Evolutionary conservation across 2,329 filamentous ascomycete species (phyloP), one percentile per base, ranked within the genome.

Genomic region (Moelleriella libera): DNA sequence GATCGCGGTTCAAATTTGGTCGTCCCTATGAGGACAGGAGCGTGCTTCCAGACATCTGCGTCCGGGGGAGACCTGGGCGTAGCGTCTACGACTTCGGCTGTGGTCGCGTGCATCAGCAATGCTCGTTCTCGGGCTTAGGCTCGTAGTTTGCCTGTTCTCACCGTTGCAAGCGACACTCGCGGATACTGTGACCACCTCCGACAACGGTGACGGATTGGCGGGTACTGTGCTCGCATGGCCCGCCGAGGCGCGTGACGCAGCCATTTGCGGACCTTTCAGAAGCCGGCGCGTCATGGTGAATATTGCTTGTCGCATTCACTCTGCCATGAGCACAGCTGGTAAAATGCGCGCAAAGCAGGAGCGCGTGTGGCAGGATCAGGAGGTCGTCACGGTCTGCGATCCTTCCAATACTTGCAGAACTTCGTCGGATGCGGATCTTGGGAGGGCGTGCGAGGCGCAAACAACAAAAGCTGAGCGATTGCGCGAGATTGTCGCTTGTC

Each of bases 1-100:
- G 73, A 68, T 5, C 82, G 68, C 42, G 83, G 79, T 57, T 82
- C 76, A 55, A 84, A 89, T 53, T 76, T 79, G 50, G 83, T 86
- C 54, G 72, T 80, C 37, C 85, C 85, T 9, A 63, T 80, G 47
- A 88, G 69, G 30, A 87, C 61, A 14, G 85, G 84, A 2, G 85
- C 83, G 45, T 82, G 73, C 57, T 79, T 80, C 82, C 83, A 88
- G 50, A 85, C 64, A 39, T 80, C 79, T 52, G 73, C 71, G 56
- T 82, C 78, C 54, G 74, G 70, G 46, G 74, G 72, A 58, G 75
- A 76, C 50, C 63, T 65, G 49, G 57, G 50, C 49, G 60, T 60
- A 43, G 57, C 53, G 40, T 58, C 57, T 48, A 54, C 56, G 46
- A 56, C 54, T 28, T 42, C 29, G 28, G 41, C 43, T 49, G 29